These are phyloP conservation scores for Chlorella sp. DNA, from an alignment of 139 green algal genomes.

Conservation along the genomic window DNA sequence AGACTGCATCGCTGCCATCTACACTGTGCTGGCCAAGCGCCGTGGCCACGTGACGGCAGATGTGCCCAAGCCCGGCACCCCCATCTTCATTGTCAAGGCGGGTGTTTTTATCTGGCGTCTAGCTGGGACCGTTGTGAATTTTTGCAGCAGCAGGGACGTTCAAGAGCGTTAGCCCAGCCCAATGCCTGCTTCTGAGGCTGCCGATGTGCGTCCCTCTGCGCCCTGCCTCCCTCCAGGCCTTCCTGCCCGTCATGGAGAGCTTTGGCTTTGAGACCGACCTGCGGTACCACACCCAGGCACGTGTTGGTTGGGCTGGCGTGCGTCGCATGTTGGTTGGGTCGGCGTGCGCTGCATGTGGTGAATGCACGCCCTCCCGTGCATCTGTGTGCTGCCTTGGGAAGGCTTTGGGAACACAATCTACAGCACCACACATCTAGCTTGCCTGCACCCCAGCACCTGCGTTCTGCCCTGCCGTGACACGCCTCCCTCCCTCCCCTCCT, in stretches of 20 bases:
- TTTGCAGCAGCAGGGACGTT: too few relatives aligned
- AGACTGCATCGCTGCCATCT: slow-evolving; percentile 97
- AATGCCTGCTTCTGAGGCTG: too few relatives aligned
- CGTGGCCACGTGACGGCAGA: slow-evolving; percentile 94
- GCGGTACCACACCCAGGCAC: slow-evolving; percentile 93
- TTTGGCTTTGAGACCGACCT: slow-evolving; percentile 99
- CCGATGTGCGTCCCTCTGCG: too few relatives aligned
- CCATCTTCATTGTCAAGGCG: slow-evolving; percentile 88
- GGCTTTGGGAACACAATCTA: too few relatives aligned
- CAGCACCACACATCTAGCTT: too few relatives aligned
- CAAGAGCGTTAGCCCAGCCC: too few relatives aligned
- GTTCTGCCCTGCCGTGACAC: not conserved
- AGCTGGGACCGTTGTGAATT: too few relatives aligned
- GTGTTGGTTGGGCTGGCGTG: not conserved
- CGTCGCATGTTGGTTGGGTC: not conserved
- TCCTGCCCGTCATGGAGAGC: slow-evolving; percentile 94
- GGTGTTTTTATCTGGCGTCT: too few relatives aligned
- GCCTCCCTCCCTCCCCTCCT: not conserved
- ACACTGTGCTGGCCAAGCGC: slow-evolving; percentile 96
- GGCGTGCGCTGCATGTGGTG: not conserved
- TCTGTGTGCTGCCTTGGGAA: too few relatives aligned
- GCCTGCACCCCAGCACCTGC: too few relatives aligned
- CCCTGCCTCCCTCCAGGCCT: slow-evolving; percentile 53
- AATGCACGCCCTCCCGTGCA: not conserved
- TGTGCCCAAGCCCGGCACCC: slow-evolving; percentile 85